Percentiles rank a stretch among this genome's conserved stretches.
Evolutionary conservation across 2,329 filamentous ascomycete genomes (phyloP).

Genomic region (Fusarium clavum): DNA sequence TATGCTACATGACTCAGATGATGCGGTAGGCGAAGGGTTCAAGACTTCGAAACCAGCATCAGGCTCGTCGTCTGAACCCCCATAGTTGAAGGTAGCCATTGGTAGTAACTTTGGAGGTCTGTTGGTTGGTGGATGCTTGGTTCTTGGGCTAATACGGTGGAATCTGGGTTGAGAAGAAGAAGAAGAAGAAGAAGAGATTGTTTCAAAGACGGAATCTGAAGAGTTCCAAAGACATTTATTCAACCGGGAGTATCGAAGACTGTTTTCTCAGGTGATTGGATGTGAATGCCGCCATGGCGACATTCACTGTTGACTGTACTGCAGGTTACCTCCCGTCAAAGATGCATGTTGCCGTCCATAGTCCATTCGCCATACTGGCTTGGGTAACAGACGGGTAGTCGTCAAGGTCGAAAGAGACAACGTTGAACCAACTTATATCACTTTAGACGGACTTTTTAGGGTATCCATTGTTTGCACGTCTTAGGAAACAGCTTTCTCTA

Average conservation of each 20-base stretch:
- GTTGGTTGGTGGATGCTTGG: neutral
- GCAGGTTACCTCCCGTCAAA: conserved; percentile 3
- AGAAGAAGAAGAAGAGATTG: neutral
- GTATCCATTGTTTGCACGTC: neutral
- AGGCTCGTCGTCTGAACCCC: conserved; percentile 2
- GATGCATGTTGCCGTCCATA: neutral
- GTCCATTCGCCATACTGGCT: neutral
- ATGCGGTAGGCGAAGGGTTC: neutral
- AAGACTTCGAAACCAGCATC: neutral
- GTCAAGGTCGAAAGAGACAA: neutral
- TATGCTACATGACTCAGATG: neutral
- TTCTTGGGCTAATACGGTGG: neutral
- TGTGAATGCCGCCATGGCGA: neutral
- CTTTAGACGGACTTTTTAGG: neutral
- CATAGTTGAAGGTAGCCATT: neutral
- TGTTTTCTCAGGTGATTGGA: neutral
- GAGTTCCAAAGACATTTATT: neutral
- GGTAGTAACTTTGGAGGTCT: neutral
- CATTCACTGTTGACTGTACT: conserved; percentile 1
- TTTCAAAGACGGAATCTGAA: neutral
- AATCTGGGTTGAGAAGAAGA: neutral
- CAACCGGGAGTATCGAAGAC: neutral
- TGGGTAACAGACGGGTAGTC: too few relatives aligned
- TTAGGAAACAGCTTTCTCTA: neutral
- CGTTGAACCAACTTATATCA: neutral